phyloP scores from a whole-genome alignment of 2,329 filamentous ascomycete genomes.

The Bipolaris zeicola region DNA sequence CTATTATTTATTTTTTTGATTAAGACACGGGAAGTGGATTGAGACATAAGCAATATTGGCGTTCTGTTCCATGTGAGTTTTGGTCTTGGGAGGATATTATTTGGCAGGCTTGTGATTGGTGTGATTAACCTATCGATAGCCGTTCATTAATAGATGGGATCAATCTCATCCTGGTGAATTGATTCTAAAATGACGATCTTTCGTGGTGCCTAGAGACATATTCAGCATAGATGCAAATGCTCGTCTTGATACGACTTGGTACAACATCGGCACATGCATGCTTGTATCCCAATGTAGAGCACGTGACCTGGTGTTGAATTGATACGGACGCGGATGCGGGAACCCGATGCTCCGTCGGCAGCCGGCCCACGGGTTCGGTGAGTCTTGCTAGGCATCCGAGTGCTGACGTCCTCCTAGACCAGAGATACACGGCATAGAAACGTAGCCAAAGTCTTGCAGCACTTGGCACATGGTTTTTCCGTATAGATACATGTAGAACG shows the following conservation, averaged over 20 bases:
- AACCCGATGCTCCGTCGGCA: background rate
- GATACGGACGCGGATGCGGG: background rate
- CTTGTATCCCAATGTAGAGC: background rate
- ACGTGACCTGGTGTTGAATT: conserved; percentile 1
- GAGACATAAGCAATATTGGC: too few relatives aligned
- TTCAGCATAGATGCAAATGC: too few relatives aligned
- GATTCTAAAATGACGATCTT: too few relatives aligned
- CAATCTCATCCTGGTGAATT: too few relatives aligned
- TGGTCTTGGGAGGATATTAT: too few relatives aligned
- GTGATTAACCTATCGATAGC: too few relatives aligned
- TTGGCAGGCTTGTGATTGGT: too few relatives aligned
- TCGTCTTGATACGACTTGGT: background rate
- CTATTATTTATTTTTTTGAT: too few relatives aligned
- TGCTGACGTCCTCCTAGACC: background rate
- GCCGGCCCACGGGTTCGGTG: conserved; percentile 10
- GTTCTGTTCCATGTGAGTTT: too few relatives aligned
- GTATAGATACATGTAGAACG: background rate
- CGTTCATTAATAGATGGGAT: too few relatives aligned
- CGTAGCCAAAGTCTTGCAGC: background rate
- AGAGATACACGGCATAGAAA: background rate
- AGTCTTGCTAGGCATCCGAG: background rate
- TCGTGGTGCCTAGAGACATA: too few relatives aligned
- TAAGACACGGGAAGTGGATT: too few relatives aligned
- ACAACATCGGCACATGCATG: background rate
- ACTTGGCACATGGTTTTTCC: background rate